These are phyloP conservation scores for Castanospermum australe DNA, from an alignment of 306 rosid species.

Conservation along the genomic window DNA sequence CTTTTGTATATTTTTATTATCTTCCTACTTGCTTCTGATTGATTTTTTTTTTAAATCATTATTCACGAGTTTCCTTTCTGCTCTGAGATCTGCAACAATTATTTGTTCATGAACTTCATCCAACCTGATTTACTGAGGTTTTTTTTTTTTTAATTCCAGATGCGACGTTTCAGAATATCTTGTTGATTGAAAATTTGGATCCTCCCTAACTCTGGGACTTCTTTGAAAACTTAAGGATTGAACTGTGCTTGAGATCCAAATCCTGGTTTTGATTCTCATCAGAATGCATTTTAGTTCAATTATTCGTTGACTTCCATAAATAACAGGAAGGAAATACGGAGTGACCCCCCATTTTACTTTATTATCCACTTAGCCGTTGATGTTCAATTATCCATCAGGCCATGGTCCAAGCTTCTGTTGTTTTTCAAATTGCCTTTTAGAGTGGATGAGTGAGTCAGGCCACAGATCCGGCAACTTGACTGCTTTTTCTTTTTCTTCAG, in stretches of 20 bases:
- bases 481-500: neutral
- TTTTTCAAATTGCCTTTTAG: neutral
- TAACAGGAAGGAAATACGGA: neutral
- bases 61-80: neutral
- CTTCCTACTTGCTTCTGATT: too few species aligned
- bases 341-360: neutral
- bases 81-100: neutral
- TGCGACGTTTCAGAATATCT: neutral
- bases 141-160: neutral
- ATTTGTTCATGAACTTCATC: neutral
- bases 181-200: neutral
- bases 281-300: neutral
- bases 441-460: neutral
- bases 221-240: neutral
- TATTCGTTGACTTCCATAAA: neutral
- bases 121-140: neutral
- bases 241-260: conserved; percentile 7
- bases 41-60: neutral
- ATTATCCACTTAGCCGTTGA: neutral
- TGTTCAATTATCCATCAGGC: neutral
- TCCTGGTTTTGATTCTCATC: neutral
- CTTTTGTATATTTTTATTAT: neutral
- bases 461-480: neutral
- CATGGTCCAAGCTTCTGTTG: neutral
- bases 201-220: neutral